Evolutionary conservation across 2,329 filamentous ascomycete genomes (phyloP).

Genomic region (Clonostachys sp.): DNA sequence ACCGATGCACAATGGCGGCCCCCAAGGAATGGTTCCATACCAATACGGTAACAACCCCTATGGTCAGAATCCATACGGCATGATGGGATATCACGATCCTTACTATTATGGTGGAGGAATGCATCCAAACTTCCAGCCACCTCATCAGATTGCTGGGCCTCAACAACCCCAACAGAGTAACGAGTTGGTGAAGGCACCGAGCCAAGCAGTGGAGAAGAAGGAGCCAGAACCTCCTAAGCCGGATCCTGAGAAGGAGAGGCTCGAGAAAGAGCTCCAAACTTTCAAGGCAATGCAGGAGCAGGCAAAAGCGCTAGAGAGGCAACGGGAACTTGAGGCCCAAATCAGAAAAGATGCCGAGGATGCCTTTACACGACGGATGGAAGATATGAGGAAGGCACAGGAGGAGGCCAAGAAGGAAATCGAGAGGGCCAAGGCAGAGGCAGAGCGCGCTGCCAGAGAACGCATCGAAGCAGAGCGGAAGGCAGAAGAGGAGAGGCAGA

Average conservation of each 20-base stretch:
- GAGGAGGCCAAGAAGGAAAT: conserved; percentile 42
- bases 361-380: conserved; percentile 32
- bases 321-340: conserved; percentile 36
- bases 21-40: too few species aligned
- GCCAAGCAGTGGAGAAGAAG: too few species aligned
- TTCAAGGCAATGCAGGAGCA: conserved; percentile 40
- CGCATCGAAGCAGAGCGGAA: conserved; percentile 39
- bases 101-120: conserved; percentile 4
- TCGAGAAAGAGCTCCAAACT: conserved; percentile 53
- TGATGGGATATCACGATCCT: conserved; percentile 43
- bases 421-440: conserved; percentile 38
- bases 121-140: conserved; percentile 26
- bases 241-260: conserved; percentile 56
- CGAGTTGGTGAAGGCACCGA: conserved; percentile 1
- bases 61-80: conserved; percentile 35
- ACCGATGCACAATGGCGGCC: too few species aligned
- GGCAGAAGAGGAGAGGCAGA: conserved; percentile 39
- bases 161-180: conserved; percentile 35
- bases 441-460: conserved; percentile 34
- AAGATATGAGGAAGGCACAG: conserved; percentile 31
- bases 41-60: conserved; percentile 17
- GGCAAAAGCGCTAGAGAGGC: conserved; percentile 38
- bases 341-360: conserved; percentile 42
- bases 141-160: conserved; percentile 30
- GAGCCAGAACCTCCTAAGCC: conserved; percentile 18